Evolutionary conservation across 1,139 yeast species (phyloP).

Genomic region (Petasospora rhodanensis): DNA sequence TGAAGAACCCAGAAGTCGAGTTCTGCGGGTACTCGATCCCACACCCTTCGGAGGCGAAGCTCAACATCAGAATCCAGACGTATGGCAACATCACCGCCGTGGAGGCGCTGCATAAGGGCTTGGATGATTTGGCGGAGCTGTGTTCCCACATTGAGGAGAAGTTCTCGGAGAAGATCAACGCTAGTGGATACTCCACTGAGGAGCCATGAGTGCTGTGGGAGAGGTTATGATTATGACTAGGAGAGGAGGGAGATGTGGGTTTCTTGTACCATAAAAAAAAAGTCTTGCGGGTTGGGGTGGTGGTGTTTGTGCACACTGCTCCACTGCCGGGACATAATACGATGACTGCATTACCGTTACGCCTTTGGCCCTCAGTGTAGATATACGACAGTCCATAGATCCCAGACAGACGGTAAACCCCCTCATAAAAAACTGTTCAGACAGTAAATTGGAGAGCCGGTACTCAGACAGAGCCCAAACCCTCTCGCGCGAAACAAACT

Average conservation of each 20-base stretch:
- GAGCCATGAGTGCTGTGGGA: slow-evolving; percentile 34
- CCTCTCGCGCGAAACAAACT: no score
- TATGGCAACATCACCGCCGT: slow-evolving; percentile 85
- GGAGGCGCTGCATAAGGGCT: slow-evolving; percentile 89
- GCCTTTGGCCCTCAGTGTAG: no score
- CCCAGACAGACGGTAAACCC: no score
- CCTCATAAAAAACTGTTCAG: no score
- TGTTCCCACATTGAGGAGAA: slow-evolving; percentile 80
- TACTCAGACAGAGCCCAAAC: no score
- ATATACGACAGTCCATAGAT: no score
- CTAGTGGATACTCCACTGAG: slow-evolving; percentile 43
- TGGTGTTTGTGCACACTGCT: no score
- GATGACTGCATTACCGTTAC: no score
- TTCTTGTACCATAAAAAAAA: slow-evolving; percentile 5
- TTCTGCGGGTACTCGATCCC: slow-evolving; percentile 98
- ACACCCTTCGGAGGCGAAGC: slow-evolving; percentile 92
- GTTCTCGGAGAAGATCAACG: slow-evolving; percentile 60
- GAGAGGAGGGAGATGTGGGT: not conserved
- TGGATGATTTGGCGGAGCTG: slow-evolving; percentile 76
- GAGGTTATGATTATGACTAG: slow-evolving; percentile 3
- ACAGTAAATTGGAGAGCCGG: no score
- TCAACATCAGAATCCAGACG: slow-evolving; percentile 91
- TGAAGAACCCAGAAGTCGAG: slow-evolving; percentile 97
- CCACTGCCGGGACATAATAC: no score
- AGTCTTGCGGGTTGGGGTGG: no score